phyloP scores from a whole-genome alignment of 106 monocot species.

The Triglochin maritima region DNA sequence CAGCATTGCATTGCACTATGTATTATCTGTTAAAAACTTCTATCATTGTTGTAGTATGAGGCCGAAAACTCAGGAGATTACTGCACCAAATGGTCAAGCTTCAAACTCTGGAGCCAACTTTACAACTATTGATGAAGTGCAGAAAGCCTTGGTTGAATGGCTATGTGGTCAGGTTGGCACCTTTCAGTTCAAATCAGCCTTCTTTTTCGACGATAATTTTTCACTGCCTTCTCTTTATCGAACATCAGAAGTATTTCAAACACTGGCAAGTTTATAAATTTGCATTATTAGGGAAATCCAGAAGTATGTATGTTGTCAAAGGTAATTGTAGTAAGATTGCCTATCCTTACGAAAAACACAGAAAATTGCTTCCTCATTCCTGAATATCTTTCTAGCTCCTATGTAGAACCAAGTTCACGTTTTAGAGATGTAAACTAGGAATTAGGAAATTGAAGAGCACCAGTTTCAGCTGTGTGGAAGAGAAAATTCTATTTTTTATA shows the following conservation, averaged over 20 bases:
- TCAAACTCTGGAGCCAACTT: constrained; percentile 45
- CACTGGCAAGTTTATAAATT: too few relatives aligned
- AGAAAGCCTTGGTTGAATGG: constrained; percentile 72
- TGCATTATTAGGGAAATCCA: too few relatives aligned
- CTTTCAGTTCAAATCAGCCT: neutral
- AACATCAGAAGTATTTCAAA: neutral
- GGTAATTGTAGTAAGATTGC: too few relatives aligned
- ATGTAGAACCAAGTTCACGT: too few relatives aligned
- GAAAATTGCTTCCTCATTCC: too few relatives aligned
- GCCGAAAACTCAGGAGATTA: constrained; percentile 38
- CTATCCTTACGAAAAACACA: too few relatives aligned
- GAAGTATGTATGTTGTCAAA: too few relatives aligned
- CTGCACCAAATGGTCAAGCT: constrained; percentile 54
- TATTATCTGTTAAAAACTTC: neutral
- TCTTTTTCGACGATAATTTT: neutral
- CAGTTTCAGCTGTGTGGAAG: too few relatives aligned
- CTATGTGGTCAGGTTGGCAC: constrained; percentile 77
- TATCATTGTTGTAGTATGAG: constrained; percentile 36
- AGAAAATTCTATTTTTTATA: too few relatives aligned
- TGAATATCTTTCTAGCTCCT: too few relatives aligned
- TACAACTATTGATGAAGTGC: constrained; percentile 58
- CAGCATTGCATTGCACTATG: neutral
- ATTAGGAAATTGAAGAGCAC: too few relatives aligned
- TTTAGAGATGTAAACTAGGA: too few relatives aligned
- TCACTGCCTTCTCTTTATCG: neutral